These are phyloP conservation scores for Eucalyptus erythrocorys DNA, from an alignment of 345 rosid species.

Conservation along the genomic window DNA sequence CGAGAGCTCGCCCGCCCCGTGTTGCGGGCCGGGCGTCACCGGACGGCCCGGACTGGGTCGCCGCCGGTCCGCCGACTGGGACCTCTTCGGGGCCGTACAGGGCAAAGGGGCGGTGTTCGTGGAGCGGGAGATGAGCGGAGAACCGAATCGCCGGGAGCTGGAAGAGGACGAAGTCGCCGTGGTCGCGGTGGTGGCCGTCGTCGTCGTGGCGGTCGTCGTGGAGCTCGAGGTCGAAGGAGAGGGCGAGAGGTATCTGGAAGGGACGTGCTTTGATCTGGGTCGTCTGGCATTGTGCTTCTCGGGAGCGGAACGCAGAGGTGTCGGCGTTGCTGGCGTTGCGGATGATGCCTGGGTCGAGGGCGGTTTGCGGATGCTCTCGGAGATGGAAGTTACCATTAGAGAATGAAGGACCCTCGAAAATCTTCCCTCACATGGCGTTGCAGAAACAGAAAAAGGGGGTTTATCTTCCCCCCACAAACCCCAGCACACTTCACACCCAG, in stretches of 20 bases:
- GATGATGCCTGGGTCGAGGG: not conserved
- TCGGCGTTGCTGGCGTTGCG: not conserved
- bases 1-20: constrained; percentile 33
- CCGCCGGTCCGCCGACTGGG: constrained; percentile 81
- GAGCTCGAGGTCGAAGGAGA: constrained; percentile 63
- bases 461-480: not conserved
- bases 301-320: not conserved
- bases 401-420: not conserved
- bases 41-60: constrained; percentile 20
- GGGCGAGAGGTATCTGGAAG: constrained; percentile 84
- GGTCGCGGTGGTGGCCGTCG: constrained; percentile 16
- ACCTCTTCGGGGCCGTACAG: constrained; percentile 40
- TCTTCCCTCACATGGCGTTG: not conserved
- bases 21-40: constrained; percentile 17
- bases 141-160: constrained; percentile 46
- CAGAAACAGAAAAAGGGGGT: not conserved
- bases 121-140: constrained; percentile 51
- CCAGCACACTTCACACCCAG: not conserved
- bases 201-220: constrained; percentile 13
- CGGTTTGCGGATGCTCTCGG: not conserved
- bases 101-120: constrained; percentile 23
- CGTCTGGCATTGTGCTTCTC: constrained; percentile 7
- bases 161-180: constrained; percentile 18
- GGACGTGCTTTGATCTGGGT: constrained; percentile 75
- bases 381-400: not conserved